A percentile compares a stretch with the other conserved stretches of the same genome.
phyloP scores from a whole-genome alignment of 306 rosid species.

The Benincasa hispida region DNA sequence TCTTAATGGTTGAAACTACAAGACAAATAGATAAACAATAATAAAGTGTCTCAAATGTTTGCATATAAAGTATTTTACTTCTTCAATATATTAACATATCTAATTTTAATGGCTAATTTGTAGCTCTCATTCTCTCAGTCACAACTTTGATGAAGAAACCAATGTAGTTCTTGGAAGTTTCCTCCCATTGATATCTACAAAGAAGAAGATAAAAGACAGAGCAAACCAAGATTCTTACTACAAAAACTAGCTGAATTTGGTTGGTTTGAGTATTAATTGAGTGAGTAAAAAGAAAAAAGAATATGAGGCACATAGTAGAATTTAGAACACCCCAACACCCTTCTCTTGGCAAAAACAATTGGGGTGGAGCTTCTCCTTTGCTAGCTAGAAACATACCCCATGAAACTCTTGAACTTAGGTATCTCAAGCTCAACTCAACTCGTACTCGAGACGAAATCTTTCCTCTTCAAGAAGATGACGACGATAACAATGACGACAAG shows the following conservation, averaged over 20 bases:
- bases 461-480: background rate
- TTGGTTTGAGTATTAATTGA: background rate
- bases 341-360: conserved; percentile 36
- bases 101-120: background rate
- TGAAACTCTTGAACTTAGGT: conserved; percentile 52
- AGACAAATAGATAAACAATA: background rate
- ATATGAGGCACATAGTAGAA: conserved; percentile 9
- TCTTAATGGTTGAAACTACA: background rate
- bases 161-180: conserved; percentile 1
- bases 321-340: conserved; percentile 80
- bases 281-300: background rate
- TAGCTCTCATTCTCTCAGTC: background rate
- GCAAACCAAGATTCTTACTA: background rate
- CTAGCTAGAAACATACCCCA: conserved; percentile 54
- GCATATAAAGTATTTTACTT: background rate
- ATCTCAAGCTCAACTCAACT: conserved; percentile 30
- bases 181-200: background rate
- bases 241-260: background rate
- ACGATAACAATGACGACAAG: background rate
- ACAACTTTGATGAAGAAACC: conserved; percentile 16
- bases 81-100: background rate
- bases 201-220: background rate
- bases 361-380: conserved; percentile 90
- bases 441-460: conserved; percentile 35
- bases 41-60: background rate